These are phyloP conservation scores for Aspergillus ellipticus DNA, from an alignment of 495 filamentous ascomycete species.

Conservation along the genomic window DNA sequence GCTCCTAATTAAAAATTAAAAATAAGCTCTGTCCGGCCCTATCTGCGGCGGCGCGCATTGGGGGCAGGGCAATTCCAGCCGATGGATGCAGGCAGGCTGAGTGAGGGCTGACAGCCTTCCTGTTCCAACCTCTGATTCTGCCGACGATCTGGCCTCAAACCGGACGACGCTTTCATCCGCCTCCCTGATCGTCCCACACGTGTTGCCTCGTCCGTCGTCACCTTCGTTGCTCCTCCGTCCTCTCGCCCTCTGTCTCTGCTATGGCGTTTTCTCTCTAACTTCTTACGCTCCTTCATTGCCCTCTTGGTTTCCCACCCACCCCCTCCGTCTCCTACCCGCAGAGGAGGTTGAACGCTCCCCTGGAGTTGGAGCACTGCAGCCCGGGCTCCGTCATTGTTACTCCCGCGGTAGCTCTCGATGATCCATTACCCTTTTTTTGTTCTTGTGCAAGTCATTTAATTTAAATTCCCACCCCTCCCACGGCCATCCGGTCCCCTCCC, in stretches of 20 bases:
- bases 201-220: conserved; percentile 23
- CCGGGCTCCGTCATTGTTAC: conserved; percentile 3
- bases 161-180: conserved; percentile 30
- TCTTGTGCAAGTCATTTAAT: not conserved
- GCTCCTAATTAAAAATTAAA: not conserved
- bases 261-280: conserved; percentile 31
- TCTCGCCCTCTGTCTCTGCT: conserved; percentile 25
- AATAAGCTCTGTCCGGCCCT: too few relatives aligned
- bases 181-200: conserved; percentile 22
- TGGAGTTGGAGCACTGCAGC: conserved; percentile 10
- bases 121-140: too few relatives aligned
- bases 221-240: conserved; percentile 15
- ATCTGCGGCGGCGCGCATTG: too few relatives aligned
- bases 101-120: not conserved
- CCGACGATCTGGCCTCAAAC: conserved; percentile 37
- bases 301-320: conserved; percentile 19
- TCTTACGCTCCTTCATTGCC: conserved; percentile 39
- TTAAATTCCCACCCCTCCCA: not conserved
- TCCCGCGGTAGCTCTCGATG: conserved; percentile 7
- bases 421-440: not conserved
- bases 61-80: not conserved
- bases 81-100: not conserved
- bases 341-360: conserved; percentile 23
- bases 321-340: conserved; percentile 17
- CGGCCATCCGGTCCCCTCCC: not conserved